Evolutionary conservation across 2,329 filamentous ascomycete species (phyloP).

Genomic region (Colletotrichum sp.): DNA sequence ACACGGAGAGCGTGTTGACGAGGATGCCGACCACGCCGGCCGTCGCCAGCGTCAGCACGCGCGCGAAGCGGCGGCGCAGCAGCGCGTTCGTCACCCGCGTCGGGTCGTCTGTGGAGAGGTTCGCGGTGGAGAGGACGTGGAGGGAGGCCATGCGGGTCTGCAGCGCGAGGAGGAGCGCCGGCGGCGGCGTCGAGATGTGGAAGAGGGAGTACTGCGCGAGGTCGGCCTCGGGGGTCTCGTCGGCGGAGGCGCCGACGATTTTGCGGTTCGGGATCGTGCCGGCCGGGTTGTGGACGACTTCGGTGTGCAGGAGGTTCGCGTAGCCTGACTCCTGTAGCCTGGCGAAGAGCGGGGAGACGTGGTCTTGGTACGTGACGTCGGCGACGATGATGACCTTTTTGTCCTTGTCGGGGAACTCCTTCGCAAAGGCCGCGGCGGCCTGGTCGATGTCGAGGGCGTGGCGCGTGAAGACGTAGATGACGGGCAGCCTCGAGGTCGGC

Average conservation of each 20-base stretch:
- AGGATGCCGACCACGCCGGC: slow-evolving; percentile 90
- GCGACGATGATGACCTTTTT: slow-evolving; percentile 81
- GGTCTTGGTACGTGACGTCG: slow-evolving; percentile 84
- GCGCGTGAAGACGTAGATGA: slow-evolving; percentile 88
- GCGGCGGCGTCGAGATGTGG: slow-evolving; percentile 82
- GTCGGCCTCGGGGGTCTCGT: slow-evolving; percentile 33
- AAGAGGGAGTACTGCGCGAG: slow-evolving; percentile 78
- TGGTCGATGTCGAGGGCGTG: slow-evolving; percentile 68
- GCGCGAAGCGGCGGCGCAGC: slow-evolving; percentile 86
- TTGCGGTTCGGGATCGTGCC: slow-evolving; percentile 85
- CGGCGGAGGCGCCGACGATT: slow-evolving; percentile 40
- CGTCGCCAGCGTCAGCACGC: slow-evolving; percentile 80
- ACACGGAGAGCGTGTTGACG: slow-evolving; percentile 92
- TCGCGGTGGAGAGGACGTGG: slow-evolving; percentile 75
- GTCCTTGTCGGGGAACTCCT: slow-evolving; percentile 68
- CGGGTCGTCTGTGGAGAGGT: slow-evolving; percentile 51
- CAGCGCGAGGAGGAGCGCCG: slow-evolving; percentile 84
- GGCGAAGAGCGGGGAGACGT: slow-evolving; percentile 65
- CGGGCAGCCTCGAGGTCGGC: slow-evolving; percentile 84
- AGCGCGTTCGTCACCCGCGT: slow-evolving; percentile 53
- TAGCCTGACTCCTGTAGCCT: slow-evolving; percentile 71
- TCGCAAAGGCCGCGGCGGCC: slow-evolving; percentile 63
- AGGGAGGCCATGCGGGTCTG: slow-evolving; percentile 81
- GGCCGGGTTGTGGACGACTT: slow-evolving; percentile 77
- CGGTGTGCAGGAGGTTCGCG: slow-evolving; percentile 68